phyloP scores from a whole-genome alignment of 306 rosid genomes.

The Potentilla sterilis region DNA sequence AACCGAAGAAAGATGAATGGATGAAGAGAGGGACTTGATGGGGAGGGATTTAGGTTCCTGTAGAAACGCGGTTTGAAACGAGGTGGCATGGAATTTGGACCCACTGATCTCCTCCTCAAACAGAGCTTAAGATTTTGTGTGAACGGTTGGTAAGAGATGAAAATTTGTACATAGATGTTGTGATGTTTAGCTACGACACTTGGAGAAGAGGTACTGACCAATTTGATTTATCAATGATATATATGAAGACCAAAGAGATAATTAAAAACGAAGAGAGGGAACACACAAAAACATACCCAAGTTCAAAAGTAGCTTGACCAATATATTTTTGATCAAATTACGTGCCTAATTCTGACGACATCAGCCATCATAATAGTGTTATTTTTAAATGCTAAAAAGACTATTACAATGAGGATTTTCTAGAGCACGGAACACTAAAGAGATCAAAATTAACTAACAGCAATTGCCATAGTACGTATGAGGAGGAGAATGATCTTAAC shows the following conservation, averaged over 20 bases:
- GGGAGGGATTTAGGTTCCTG: slow-evolving; percentile 16
- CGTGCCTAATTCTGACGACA: neutral
- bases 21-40: slow-evolving; percentile 1
- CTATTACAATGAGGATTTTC: too few relatives aligned
- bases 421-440: too few relatives aligned
- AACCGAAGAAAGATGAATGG: neutral
- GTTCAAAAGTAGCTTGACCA: neutral
- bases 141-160: neutral
- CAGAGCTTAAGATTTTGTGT: neutral
- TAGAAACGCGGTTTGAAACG: slow-evolving; percentile 61
- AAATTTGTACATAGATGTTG: neutral
- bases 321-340: too few relatives aligned
- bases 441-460: too few relatives aligned
- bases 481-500: too few relatives aligned
- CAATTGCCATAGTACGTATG: too few relatives aligned
- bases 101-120: neutral
- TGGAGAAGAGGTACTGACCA: neutral
- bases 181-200: neutral
- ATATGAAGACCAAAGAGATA: neutral
- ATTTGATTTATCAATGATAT: neutral
- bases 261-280: neutral
- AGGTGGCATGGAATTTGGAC: slow-evolving; percentile 38
- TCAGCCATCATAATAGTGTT: neutral
- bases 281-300: neutral
- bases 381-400: too few relatives aligned